phyloP scores from a whole-genome alignment of 495 filamentous ascomycete genomes.

The Sporormia fimetaria region DNA sequence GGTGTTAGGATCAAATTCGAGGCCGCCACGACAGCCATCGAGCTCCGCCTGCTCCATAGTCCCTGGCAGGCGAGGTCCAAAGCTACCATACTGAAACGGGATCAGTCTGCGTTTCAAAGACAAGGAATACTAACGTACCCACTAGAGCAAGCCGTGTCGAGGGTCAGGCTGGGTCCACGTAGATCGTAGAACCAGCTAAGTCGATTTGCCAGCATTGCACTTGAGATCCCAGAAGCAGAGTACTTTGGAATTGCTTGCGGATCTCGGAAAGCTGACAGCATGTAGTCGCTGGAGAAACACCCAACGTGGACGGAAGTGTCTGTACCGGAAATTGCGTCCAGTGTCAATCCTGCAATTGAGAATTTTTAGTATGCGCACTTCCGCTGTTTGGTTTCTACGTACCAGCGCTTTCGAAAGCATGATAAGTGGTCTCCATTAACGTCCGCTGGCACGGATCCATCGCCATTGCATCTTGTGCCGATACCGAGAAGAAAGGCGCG shows the following conservation, averaged over 20 bases:
- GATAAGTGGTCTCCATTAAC: slow-evolving; percentile 21
- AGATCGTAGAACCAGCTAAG: slow-evolving; percentile 22
- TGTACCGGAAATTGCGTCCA: not conserved
- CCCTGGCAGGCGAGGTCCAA: slow-evolving; percentile 11
- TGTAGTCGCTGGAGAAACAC: slow-evolving; percentile 9
- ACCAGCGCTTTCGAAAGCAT: slow-evolving; percentile 24
- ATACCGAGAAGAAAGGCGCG: slow-evolving; percentile 1
- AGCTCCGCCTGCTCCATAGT: not conserved
- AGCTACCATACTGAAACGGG: slow-evolving; percentile 8
- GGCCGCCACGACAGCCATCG: slow-evolving; percentile 3
- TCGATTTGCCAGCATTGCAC: slow-evolving; percentile 12
- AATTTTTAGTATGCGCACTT: too few species aligned
- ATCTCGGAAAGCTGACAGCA: not conserved
- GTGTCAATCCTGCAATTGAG: too few species aligned
- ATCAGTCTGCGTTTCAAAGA: too few species aligned
- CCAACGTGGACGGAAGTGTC: slow-evolving; percentile 8
- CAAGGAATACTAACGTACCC: too few species aligned
- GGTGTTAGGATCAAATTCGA: slow-evolving; percentile 5
- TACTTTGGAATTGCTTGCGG: not conserved
- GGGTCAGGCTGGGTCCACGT: slow-evolving; percentile 4
- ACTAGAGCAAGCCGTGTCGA: slow-evolving; percentile 20
- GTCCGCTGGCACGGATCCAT: slow-evolving; percentile 8
- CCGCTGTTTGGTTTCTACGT: too few species aligned
- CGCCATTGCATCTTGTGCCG: not conserved
- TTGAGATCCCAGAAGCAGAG: not conserved